Base-by-base conservation (phyloP, 768 basidiomycete species). In the Tricholomella constricta region DNA sequence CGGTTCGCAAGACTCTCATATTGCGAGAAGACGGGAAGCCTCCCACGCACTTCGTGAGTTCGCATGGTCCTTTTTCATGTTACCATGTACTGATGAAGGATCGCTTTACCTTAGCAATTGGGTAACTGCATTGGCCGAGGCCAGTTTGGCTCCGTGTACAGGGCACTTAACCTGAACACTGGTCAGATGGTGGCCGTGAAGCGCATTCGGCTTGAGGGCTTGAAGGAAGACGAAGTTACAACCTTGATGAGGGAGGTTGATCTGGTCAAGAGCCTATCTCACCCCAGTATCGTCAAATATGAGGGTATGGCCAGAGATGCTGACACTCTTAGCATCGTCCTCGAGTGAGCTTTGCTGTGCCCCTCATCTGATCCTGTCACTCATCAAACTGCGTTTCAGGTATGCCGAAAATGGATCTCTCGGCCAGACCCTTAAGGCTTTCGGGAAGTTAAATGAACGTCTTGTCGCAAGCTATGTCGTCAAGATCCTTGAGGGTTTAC, bases 111-210 rank as follows among this genome's bases (percentile, higher is more conserved):
- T 26, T 65, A 98, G 96, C 94, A 96, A 94, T 79, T 99, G 17
- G 96, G 96, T 26, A 95, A 97, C 70, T 95, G 93, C 67, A 96
- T 99, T 58, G 96, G 96, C 2, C 85, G 91, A 44, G 96, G 96
- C 7, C 96, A 98, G 73, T 98, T 98, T 69, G 96, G 96, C 25
- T 84, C 94, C 8, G 96, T 98, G 6, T 98, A 96, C 69, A 85
- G 93, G 12, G 95, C 96, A 11, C 78, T 99, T 52, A 95, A 99
- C 68, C 73, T 98, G 68, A 88, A 89, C 57, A 94, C 89, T 1
- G 96, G 96, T 14, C 91, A 96, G 69, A 96, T 92, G 84, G 94
- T 96, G n/a, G 96, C 96, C n/a, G 93, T 98, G 46, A 99, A 99
- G 74, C 86, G 93, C 26, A 96, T 99, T 62, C 78, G 88, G 45